phyloP scores from a whole-genome alignment of 208 protist species.

The Trypanosoma scelopori region DNA sequence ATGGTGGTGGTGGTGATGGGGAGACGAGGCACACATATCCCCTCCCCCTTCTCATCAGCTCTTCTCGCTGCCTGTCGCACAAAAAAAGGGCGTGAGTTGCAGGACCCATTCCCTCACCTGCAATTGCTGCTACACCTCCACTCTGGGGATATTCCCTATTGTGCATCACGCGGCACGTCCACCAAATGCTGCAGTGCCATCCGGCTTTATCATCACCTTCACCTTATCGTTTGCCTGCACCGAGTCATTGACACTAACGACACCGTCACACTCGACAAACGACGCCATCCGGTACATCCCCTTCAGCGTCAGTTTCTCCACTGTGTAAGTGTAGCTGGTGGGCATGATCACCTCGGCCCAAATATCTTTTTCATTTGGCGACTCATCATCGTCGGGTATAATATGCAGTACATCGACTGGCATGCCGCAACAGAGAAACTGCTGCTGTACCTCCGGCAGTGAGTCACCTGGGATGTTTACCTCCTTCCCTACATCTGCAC shows the following conservation, averaged over 20 bases:
- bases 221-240: conserved; percentile 85
- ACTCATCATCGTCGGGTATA: conserved; percentile 56
- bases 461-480: conserved; percentile 75
- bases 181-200: conserved; percentile 86
- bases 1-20: no score
- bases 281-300: conserved; percentile 88
- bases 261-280: conserved; percentile 85
- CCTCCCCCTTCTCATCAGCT: no score
- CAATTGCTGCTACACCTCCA: no score
- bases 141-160: background rate
- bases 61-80: no score
- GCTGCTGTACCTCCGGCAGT: conserved; percentile 77
- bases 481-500: conserved; percentile 71
- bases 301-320: conserved; percentile 83
- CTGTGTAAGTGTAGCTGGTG: conserved; percentile 83
- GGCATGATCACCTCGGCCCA: conserved; percentile 87
- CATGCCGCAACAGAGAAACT: conserved; percentile 83
- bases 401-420: conserved; percentile 89
- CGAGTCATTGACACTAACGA: conserved; percentile 82
- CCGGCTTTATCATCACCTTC: conserved; percentile 82
- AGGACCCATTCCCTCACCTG: no score
- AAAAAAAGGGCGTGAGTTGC: no score
- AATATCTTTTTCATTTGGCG: conserved; percentile 53
- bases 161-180: conserved; percentile 44
- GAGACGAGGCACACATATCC: no score